These are phyloP conservation scores for Aurinia saxatilis DNA, from an alignment of 345 rosid species.

Conservation along the genomic window DNA sequence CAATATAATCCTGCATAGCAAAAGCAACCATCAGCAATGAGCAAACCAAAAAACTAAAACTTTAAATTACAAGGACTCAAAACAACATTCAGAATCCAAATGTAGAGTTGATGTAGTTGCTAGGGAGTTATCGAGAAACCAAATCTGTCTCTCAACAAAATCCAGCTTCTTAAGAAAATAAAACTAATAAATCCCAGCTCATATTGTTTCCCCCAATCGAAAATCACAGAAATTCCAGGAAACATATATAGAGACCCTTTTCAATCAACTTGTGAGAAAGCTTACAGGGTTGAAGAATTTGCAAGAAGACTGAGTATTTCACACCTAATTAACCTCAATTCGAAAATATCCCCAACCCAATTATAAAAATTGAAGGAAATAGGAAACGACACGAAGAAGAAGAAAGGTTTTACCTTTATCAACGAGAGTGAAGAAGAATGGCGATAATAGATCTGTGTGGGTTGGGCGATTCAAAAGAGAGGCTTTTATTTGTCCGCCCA, in stretches of 20 bases:
- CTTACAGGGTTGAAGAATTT: background rate
- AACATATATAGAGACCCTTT: too few species aligned
- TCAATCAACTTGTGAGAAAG: background rate
- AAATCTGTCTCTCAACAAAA: background rate
- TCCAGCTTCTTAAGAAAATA: background rate
- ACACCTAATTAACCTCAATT: background rate
- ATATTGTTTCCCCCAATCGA: background rate
- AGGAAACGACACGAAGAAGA: conserved; percentile 7
- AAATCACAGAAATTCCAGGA: background rate
- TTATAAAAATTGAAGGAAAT: background rate
- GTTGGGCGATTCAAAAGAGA: conserved; percentile 16
- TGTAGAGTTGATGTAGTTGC: too few species aligned
- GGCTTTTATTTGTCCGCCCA: conserved; percentile 22
- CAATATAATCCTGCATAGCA: conserved; percentile 20
- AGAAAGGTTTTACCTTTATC: conserved; percentile 12
- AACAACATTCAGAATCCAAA: background rate
- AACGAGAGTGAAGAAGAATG: conserved; percentile 7
- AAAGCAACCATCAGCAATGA: background rate
- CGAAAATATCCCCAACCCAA: background rate
- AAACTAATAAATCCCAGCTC: background rate
- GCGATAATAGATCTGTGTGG: conserved; percentile 13
- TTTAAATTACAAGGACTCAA: background rate
- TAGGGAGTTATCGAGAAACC: background rate
- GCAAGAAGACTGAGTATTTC: background rate
- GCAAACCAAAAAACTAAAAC: background rate